Evolutionary conservation across 805 yeast genomes (phyloP).

Genomic region (Lachancea lanzarotensis): DNA sequence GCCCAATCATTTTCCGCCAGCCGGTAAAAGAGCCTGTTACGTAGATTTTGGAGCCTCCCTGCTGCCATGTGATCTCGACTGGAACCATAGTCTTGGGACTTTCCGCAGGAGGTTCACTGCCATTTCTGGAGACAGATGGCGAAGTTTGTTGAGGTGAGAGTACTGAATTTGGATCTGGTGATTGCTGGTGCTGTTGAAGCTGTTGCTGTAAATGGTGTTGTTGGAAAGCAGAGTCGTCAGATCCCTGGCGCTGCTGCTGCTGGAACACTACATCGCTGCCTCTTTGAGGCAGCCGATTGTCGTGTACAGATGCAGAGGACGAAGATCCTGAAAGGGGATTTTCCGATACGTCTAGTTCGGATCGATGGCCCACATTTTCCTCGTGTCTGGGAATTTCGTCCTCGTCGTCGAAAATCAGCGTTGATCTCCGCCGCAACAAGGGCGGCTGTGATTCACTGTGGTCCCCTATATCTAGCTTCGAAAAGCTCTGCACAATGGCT

Average conservation of each 20-base stretch:
- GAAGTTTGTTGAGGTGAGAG: too few species aligned
- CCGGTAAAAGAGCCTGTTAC: slow-evolving; percentile 98
- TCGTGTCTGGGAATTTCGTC: slow-evolving; percentile 21
- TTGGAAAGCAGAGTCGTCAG: too few species aligned
- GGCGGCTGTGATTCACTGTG: slow-evolving; percentile 24
- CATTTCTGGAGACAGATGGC: not conserved
- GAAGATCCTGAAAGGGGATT: slow-evolving; percentile 3
- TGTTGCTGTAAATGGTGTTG: too few species aligned
- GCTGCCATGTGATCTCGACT: slow-evolving; percentile 81
- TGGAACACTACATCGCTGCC: not conserved
- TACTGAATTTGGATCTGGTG: too few species aligned
- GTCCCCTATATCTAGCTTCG: slow-evolving; percentile 32
- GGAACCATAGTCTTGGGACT: slow-evolving; percentile 31
- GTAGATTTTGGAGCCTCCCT: slow-evolving; percentile 93
- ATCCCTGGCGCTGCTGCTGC: slow-evolving; percentile 7
- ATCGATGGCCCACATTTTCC: slow-evolving; percentile 12
- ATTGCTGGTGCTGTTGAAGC: too few species aligned
- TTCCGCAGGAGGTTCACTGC: not conserved
- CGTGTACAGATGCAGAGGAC: slow-evolving; percentile 5
- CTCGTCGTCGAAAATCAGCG: slow-evolving; percentile 65
- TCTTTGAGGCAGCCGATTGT: not conserved
- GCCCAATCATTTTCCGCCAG: slow-evolving; percentile 96
- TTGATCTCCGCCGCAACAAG: slow-evolving; percentile 53
- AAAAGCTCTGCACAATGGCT: slow-evolving; percentile 26
- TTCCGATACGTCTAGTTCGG: slow-evolving; percentile 2